phyloP scores from a whole-genome alignment of 805 yeast genomes.

The Candida ovalis region DNA sequence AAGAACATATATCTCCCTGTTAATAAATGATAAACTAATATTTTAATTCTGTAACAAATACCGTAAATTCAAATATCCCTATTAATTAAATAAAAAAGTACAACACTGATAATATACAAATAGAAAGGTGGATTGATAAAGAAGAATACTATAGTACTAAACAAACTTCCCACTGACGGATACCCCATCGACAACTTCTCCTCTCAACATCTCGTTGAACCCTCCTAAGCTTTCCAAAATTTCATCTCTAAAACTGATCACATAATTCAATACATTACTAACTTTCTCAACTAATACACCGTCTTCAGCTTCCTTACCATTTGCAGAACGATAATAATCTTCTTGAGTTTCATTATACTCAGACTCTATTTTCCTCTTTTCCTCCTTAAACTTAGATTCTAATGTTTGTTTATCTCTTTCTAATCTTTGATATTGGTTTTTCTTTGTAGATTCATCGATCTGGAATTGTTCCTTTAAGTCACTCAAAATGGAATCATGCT shows the following conservation, averaged over 20 bases:
- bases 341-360: constrained; percentile 47
- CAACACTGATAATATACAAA: not conserved
- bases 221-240: constrained; percentile 1
- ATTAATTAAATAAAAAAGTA: not conserved
- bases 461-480: constrained; percentile 16
- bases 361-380: constrained; percentile 23
- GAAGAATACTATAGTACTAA: not conserved
- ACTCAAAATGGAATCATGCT: constrained; percentile 11
- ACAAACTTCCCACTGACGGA: not conserved
- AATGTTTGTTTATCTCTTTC: constrained; percentile 16
- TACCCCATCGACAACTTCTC: not conserved
- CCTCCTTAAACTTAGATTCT: constrained; percentile 10
- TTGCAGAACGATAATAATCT: constrained; percentile 44
- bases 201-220: not conserved
- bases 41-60: no score
- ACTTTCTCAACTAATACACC: constrained; percentile 1
- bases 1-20: not conserved
- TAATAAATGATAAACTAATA: no score
- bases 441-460: constrained; percentile 15
- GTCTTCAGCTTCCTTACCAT: not conserved
- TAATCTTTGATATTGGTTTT: constrained; percentile 13
- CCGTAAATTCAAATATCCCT: no score
- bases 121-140: not conserved
- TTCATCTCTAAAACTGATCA: not conserved
- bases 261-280: constrained; percentile 3